Conservation (phyloP, 371 early-diverging fungal genomes). For the Mortierella sp. region DNA sequence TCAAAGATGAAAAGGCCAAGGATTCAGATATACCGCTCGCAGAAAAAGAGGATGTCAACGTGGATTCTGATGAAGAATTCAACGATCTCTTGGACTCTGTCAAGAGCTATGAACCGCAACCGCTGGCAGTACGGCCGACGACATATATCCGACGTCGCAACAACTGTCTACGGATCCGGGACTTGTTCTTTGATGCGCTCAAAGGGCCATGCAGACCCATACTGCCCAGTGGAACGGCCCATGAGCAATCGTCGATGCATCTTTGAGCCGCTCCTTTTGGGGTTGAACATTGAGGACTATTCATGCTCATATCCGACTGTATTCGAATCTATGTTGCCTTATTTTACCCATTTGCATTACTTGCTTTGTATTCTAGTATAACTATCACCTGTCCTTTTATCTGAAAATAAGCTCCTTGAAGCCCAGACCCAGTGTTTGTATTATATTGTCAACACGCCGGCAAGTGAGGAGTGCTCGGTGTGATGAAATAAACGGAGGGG, state of each 20-base stretch:
- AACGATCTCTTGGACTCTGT: slow-evolving; percentile 67
- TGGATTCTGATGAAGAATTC: slow-evolving; percentile 77
- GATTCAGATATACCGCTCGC: slow-evolving; percentile 52
- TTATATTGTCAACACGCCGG: too few relatives aligned
- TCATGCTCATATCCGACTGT: background rate
- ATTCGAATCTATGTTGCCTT: too few relatives aligned
- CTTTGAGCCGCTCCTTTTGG: background rate
- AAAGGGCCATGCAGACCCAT: slow-evolving; percentile 52
- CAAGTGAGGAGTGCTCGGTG: too few relatives aligned
- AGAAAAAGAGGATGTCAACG: slow-evolving; percentile 52
- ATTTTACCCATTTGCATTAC: too few relatives aligned
- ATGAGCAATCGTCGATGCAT: slow-evolving; percentile 44
- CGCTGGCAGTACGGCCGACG: slow-evolving; percentile 66
- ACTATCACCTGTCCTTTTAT: too few relatives aligned
- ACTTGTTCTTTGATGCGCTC: slow-evolving; percentile 75
- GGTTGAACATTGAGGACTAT: background rate
- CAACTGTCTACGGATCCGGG: slow-evolving; percentile 70
- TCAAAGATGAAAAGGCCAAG: slow-evolving; percentile 44
- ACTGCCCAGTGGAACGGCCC: slow-evolving; percentile 33
- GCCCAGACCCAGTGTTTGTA: too few relatives aligned
- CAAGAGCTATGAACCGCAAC: slow-evolving; percentile 63
- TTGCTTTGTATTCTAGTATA: too few relatives aligned
- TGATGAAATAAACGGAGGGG: too few relatives aligned
- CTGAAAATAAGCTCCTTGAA: too few relatives aligned
- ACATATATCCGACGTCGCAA: slow-evolving; percentile 69